Percentiles rank a stretch among this genome's conserved stretches.
These are phyloP conservation scores for Parastagonospora nodorum DNA, from an alignment of 2,329 filamentous ascomycete genomes.

Conservation along the genomic window DNA sequence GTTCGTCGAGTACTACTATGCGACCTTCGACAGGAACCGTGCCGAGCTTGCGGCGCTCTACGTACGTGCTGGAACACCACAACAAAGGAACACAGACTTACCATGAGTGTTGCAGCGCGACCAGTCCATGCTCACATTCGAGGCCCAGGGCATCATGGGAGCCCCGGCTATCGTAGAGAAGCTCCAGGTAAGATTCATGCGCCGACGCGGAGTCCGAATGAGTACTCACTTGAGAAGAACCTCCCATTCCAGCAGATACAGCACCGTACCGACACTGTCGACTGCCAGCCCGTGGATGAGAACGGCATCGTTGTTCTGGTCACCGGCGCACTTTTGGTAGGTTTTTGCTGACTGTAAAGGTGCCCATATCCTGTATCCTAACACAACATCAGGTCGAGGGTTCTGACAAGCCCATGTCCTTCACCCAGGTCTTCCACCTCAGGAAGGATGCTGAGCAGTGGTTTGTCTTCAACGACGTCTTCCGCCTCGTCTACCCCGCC, in stretches of 20 bases:
- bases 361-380: slow-evolving; percentile 12
- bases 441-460: slow-evolving; percentile 71
- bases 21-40: slow-evolving; percentile 79
- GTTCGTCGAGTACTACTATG: slow-evolving; percentile 91
- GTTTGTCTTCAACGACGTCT: slow-evolving; percentile 93
- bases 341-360: slow-evolving; percentile 30
- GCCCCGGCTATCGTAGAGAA: slow-evolving; percentile 74
- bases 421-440: slow-evolving; percentile 88
- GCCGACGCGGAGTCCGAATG: neutral
- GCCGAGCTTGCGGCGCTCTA: slow-evolving; percentile 72
- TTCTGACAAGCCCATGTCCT: slow-evolving; percentile 85
- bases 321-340: slow-evolving; percentile 82
- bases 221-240: slow-evolving; percentile 55
- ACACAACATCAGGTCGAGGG: slow-evolving; percentile 72
- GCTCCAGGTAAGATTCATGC: slow-evolving; percentile 66
- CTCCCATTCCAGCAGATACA: slow-evolving; percentile 82
- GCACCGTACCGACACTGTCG: slow-evolving; percentile 77
- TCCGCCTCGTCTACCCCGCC: slow-evolving; percentile 78
- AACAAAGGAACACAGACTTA: slow-evolving; percentile 3
- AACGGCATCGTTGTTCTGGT: slow-evolving; percentile 82
- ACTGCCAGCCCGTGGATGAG: slow-evolving; percentile 77
- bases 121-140: slow-evolving; percentile 92
- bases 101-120: slow-evolving; percentile 64
- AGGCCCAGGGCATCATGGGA: slow-evolving; percentile 71
- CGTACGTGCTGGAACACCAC: slow-evolving; percentile 60